phyloP scores from a whole-genome alignment of 2,329 filamentous ascomycete genomes.

The Fusarium sp. region DNA sequence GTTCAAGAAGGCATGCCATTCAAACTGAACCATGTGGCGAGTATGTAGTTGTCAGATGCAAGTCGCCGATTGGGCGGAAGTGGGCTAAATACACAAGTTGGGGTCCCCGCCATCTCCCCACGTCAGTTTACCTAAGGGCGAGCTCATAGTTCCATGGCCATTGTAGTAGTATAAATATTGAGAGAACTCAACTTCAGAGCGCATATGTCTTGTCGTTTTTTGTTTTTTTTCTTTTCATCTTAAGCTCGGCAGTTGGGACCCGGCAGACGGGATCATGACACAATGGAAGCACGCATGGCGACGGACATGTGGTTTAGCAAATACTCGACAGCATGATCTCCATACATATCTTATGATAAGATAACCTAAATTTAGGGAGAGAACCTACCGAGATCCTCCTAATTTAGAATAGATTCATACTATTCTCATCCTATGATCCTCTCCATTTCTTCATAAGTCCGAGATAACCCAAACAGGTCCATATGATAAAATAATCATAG shows the following conservation, averaged over 20 bases:
- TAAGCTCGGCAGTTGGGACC: not conserved
- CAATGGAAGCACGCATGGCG: not conserved
- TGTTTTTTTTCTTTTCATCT: not conserved
- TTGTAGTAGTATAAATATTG: not conserved
- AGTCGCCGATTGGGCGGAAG: not conserved
- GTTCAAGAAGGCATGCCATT: conserved; percentile 6
- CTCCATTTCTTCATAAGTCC: not conserved
- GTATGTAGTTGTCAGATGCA: not conserved
- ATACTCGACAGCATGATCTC: not conserved
- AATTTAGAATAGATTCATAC: not conserved
- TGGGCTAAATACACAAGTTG: not conserved
- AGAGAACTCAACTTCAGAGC: not conserved
- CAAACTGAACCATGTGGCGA: not conserved
- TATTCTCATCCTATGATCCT: not conserved
- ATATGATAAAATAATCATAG: too few relatives aligned
- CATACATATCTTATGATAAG: not conserved
- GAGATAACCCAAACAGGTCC: not conserved
- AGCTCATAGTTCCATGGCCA: not conserved
- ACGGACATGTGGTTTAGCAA: not conserved
- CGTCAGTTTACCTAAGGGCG: not conserved
- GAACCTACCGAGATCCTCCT: not conserved
- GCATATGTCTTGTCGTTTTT: not conserved
- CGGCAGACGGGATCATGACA: not conserved
- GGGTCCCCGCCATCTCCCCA: not conserved
- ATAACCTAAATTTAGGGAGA: not conserved